A percentile compares a stretch with the other conserved stretches of the same genome.
Conservation (phyloP, 2,329 filamentous ascomycete genomes). For the Neonectria sp. region DNA sequence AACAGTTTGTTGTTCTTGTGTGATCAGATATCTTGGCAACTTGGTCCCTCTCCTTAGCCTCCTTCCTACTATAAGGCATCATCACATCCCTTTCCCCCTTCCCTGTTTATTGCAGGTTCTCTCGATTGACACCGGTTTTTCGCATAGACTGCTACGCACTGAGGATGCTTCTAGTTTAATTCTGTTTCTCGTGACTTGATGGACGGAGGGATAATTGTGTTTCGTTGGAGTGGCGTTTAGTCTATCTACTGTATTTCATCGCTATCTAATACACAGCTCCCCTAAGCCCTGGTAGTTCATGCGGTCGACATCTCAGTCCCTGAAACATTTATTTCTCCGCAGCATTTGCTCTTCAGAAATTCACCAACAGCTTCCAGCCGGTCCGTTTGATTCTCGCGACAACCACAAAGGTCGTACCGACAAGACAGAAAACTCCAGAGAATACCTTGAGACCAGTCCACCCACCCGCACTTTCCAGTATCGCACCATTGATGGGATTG, state of each 20-base stretch:
- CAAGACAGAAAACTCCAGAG: constrained; percentile 36
- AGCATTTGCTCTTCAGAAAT: not conserved
- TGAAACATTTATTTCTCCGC: too few relatives aligned
- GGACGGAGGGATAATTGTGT: too few relatives aligned
- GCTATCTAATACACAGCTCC: not conserved
- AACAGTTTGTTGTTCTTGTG: not conserved
- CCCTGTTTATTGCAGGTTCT: not conserved
- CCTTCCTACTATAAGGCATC: not conserved
- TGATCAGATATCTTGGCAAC: not conserved
- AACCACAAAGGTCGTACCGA: constrained; percentile 32
- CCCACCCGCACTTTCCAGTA: constrained; percentile 47
- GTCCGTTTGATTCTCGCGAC: not conserved
- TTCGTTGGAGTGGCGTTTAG: not conserved
- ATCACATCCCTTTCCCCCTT: not conserved
- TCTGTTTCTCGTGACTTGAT: too few relatives aligned
- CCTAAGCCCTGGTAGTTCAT: not conserved
- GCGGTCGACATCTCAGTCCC: too few relatives aligned
- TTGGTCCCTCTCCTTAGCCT: not conserved
- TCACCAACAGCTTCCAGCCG: not conserved
- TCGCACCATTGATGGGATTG: constrained; percentile 69
- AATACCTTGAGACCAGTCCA: constrained; percentile 57
- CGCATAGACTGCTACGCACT: too few relatives aligned
- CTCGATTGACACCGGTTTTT: too few relatives aligned
- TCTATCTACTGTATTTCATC: not conserved
- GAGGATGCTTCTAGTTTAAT: too few relatives aligned